A percentile compares a stretch with the other conserved stretches of the same genome.
Conservation (phyloP, 2,329 filamentous ascomycete genomes). For the Myriosclerotinia duriaeana region DNA sequence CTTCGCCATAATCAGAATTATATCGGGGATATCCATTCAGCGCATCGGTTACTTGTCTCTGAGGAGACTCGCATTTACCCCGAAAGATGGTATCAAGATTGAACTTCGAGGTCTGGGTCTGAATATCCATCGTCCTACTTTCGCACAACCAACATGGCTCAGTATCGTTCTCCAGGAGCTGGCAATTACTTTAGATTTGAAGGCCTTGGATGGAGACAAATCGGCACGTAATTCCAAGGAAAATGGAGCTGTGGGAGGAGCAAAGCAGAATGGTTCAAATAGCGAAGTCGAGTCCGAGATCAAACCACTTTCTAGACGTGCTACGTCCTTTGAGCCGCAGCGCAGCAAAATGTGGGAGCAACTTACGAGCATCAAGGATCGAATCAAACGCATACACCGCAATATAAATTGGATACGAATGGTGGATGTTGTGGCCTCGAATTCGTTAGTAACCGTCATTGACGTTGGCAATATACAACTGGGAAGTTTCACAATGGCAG, state of each 20-base stretch:
- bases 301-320: conserved; percentile 30
- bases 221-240: conserved; percentile 30
- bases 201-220: conserved; percentile 56
- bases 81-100: conserved; percentile 82
- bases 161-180: conserved; percentile 87
- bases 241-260: conserved; percentile 35
- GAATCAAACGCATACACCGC: conserved; percentile 80
- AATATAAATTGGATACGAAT: conserved; percentile 86
- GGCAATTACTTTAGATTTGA: conserved; percentile 77
- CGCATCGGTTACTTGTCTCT: conserved; percentile 90
- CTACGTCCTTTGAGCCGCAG: conserved; percentile 39
- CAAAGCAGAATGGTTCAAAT: conserved; percentile 29
- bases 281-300: conserved; percentile 29
- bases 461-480: conserved; percentile 84
- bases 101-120: conserved; percentile 87
- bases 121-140: conserved; percentile 87
- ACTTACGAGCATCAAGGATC: conserved; percentile 76
- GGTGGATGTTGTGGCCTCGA: conserved; percentile 83
- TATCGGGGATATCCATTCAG: conserved; percentile 94
- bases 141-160: conserved; percentile 95
- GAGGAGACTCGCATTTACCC: conserved; percentile 85
- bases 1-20: conserved; percentile 87
- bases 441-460: conserved; percentile 72
- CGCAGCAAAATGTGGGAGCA: conserved; percentile 78
- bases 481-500: conserved; percentile 78